phyloP scores from a whole-genome alignment of 2,329 filamentous ascomycete genomes.

The Phoma sp. region DNA sequence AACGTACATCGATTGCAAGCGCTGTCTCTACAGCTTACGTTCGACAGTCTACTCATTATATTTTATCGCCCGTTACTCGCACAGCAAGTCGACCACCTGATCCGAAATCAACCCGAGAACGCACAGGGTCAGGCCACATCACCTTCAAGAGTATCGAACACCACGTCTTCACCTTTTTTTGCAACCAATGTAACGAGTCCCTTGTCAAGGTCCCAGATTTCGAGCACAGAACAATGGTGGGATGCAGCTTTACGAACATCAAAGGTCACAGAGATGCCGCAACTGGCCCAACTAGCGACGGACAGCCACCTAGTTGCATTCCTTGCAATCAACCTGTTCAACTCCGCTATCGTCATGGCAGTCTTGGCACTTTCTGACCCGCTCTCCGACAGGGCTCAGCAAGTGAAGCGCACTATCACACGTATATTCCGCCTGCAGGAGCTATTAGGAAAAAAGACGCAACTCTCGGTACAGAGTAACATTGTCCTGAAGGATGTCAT shows the following conservation, averaged over 20 bases:
- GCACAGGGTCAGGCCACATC: slow-evolving; percentile 4
- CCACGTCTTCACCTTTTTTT: slow-evolving; percentile 9
- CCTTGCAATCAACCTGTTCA: slow-evolving; percentile 55
- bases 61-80: slow-evolving; percentile 53
- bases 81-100: slow-evolving; percentile 43
- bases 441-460: slow-evolving; percentile 26
- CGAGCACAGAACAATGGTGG: slow-evolving; percentile 44
- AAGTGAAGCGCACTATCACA: slow-evolving; percentile 52
- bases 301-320: slow-evolving; percentile 55
- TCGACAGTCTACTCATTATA: slow-evolving; percentile 53
- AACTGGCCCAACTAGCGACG: slow-evolving; percentile 47
- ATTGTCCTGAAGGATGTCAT: slow-evolving; percentile 23
- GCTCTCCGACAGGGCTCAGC: slow-evolving; percentile 52
- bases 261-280: slow-evolving; percentile 42
- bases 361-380: slow-evolving; percentile 53
- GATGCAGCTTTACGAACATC: slow-evolving; percentile 52
- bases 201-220: slow-evolving; percentile 18
- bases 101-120: slow-evolving; percentile 16
- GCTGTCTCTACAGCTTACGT: slow-evolving; percentile 53
- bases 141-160: slow-evolving; percentile 5
- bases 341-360: slow-evolving; percentile 53
- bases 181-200: slow-evolving; percentile 6
- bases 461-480: slow-evolving; percentile 22
- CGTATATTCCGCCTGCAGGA: slow-evolving; percentile 53
- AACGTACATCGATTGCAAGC: slow-evolving; percentile 45